Base-by-base conservation (phyloP, 257 asterid genomes). In the Penstemon newberryi region DNA sequence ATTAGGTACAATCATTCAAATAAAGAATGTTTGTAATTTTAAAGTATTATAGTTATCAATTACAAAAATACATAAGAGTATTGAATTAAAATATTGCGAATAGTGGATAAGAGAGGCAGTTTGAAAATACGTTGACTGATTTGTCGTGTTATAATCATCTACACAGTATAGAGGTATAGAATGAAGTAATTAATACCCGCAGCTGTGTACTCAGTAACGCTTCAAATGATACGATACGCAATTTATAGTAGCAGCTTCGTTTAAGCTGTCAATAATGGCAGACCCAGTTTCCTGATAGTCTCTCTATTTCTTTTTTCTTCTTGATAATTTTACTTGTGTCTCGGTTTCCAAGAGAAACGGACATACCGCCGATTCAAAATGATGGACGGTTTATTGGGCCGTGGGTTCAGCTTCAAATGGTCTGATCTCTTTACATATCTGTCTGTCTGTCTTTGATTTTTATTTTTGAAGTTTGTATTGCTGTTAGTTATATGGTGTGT, bases 391-490 rank as follows among this genome's bases (percentile, higher is more conserved):
- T 65, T 93, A 9, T 72, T 93, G 56, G 88, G 85, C 78, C 90
- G 94, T 54, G 89, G 92, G 10, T 93, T 90, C 83, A 88, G 83
- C 80, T 84, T 86, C 74, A 93, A 88, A 88, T 90, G 99, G 99
- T 90, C 51, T 66, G 83, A 66, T 81, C 56, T 70, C 71, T 10
- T 9, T 12, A 8, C 56, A 36, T 78, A 66, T 13, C 57, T 69
- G 43, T 12, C 6, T 42, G 51, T 13, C 61, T 59, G 5, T 13
- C 18, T 60, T 57, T 41, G 9, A 4, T 47, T 59, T 53, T 60
- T 11, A 0, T 67, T 15, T 49, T 25, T 15, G 18, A 15, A 15
- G 18, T 15, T 15, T 18, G 25, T 49, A 40, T 69, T 58, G 61
- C 3, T 13, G 3, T 64, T 10, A 44, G 44, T 44, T 15, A 7